A percentile compares a stretch with the other conserved stretches of the same genome.
These are phyloP conservation scores for Aspergillus pseudoviridinutans DNA, from an alignment of 2,329 filamentous ascomycete genomes.

Conservation along the genomic window DNA sequence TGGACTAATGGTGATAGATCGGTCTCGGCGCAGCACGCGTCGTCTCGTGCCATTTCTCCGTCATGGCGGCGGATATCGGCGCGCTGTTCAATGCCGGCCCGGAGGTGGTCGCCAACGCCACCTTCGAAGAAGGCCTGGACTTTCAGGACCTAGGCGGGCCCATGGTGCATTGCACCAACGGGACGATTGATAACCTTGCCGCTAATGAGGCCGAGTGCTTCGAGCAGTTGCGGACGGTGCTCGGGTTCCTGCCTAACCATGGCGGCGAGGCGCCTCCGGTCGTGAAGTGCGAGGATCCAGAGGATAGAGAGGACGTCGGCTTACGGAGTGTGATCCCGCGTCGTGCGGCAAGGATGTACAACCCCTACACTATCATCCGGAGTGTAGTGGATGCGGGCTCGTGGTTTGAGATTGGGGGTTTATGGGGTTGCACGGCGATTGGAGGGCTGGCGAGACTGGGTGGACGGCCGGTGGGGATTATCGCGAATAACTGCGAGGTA, in stretches of 20 bases:
- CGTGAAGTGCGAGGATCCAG: conserved; percentile 45
- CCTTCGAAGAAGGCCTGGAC: conserved; percentile 59
- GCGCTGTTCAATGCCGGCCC: conserved; percentile 62
- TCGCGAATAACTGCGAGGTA: conserved; percentile 59
- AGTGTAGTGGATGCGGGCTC: conserved; percentile 53
- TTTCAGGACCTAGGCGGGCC: conserved; percentile 60
- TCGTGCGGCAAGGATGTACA: conserved; percentile 57
- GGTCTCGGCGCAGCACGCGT: conserved; percentile 60
- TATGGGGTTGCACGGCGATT: conserved; percentile 62
- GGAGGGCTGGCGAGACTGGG: conserved; percentile 56
- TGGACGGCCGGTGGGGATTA: conserved; percentile 56
- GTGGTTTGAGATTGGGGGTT: conserved; percentile 61
- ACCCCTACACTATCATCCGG: conserved; percentile 54
- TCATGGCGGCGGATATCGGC: conserved; percentile 62
- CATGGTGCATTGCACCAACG: conserved; percentile 60
- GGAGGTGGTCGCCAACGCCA: conserved; percentile 59
- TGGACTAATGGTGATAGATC: conserved; percentile 36
- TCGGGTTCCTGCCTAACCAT: conserved; percentile 56
- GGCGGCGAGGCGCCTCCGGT: conserved; percentile 54
- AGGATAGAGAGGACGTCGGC: conserved; percentile 45
- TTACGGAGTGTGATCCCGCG: conserved; percentile 57
- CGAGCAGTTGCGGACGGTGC: conserved; percentile 55
- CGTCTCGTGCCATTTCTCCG: conserved; percentile 60
- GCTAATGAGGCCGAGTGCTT: conserved; percentile 59
- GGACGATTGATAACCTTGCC: conserved; percentile 63